These are phyloP conservation scores for Aspergillus carbonarius DNA, from an alignment of 2,329 filamentous ascomycete species.

Conservation along the genomic window DNA sequence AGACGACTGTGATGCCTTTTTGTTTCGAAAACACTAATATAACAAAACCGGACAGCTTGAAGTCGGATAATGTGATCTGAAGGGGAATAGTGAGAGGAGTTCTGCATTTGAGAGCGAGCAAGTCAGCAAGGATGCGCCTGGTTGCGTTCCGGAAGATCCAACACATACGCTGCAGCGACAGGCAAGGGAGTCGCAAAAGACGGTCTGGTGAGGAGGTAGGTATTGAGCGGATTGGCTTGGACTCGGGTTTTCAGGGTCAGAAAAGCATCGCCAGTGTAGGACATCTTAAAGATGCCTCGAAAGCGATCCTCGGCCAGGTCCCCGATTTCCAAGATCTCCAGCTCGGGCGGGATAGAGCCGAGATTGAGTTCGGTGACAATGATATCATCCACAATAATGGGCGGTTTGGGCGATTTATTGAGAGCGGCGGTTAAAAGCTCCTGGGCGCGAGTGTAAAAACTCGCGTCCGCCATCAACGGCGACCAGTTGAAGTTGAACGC, in stretches of 20 bases:
- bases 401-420: slow-evolving; percentile 96
- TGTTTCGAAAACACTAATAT: slow-evolving; percentile 97
- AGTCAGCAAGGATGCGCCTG: slow-evolving; percentile 2
- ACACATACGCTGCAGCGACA: slow-evolving; percentile 69
- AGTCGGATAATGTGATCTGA: slow-evolving; percentile 92
- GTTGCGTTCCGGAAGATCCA: background rate
- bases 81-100: slow-evolving; percentile 95
- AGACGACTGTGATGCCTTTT: slow-evolving; percentile 94
- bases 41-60: slow-evolving; percentile 94
- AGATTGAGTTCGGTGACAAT: slow-evolving; percentile 97
- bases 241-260: slow-evolving; percentile 93
- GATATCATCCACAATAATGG: slow-evolving; percentile 99
- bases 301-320: slow-evolving; percentile 97
- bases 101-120: slow-evolving; percentile 26
- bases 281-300: slow-evolving; percentile 99
- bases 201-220: slow-evolving; percentile 87
- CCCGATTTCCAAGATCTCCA: slow-evolving; percentile 97
- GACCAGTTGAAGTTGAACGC: slow-evolving; percentile 99
- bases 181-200: slow-evolving; percentile 90
- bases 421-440: slow-evolving; percentile 92
- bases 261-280: slow-evolving; percentile 92
- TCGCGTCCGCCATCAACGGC: slow-evolving; percentile 91
- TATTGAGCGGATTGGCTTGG: slow-evolving; percentile 96
- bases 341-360: slow-evolving; percentile 86
- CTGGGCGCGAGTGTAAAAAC: slow-evolving; percentile 84